phyloP scores from a whole-genome alignment of 805 yeast genomes.

The Grigorovia jiainica region DNA sequence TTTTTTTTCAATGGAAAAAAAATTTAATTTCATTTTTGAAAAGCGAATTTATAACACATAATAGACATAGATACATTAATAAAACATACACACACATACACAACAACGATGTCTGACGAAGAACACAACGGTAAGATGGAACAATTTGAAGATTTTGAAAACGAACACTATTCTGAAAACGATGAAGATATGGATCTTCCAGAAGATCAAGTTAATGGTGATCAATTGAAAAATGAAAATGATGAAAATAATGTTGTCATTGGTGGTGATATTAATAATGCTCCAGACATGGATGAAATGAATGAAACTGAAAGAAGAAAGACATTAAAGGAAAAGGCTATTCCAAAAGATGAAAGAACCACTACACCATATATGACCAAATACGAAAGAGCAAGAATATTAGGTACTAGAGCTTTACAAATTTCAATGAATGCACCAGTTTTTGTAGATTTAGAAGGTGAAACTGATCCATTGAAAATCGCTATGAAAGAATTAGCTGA shows the following conservation, averaged over 20 bases:
- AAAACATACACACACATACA: neutral
- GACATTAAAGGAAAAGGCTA: slow-evolving; percentile 71
- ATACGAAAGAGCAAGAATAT: slow-evolving; percentile 93
- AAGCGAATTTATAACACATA: too few relatives aligned
- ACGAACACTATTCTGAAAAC: slow-evolving; percentile 71
- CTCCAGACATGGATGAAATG: slow-evolving; percentile 54
- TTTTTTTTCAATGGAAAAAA: too few relatives aligned
- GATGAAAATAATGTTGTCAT: slow-evolving; percentile 1
- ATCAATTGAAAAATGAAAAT: slow-evolving; percentile 1
- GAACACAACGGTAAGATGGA: slow-evolving; percentile 52
- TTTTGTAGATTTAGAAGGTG: slow-evolving; percentile 95
- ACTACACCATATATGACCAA: slow-evolving; percentile 99
- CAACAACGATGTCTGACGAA: slow-evolving; percentile 41
- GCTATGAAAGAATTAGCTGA: slow-evolving; percentile 96
- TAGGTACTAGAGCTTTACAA: slow-evolving; percentile 96
- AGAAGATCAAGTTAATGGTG: slow-evolving; percentile 20
- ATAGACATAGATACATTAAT: neutral
- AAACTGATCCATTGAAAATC: slow-evolving; percentile 95
- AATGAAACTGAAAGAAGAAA: slow-evolving; percentile 40
- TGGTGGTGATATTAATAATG: slow-evolving; percentile 43
- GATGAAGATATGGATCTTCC: slow-evolving; percentile 38
- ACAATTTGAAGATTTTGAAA: slow-evolving; percentile 73
- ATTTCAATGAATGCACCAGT: slow-evolving; percentile 98
- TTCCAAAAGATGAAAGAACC: slow-evolving; percentile 77
- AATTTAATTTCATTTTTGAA: too few relatives aligned